Evolutionary conservation across 148 eudicot genomes (phyloP).

Genomic region (Talinum fruticosum): DNA sequence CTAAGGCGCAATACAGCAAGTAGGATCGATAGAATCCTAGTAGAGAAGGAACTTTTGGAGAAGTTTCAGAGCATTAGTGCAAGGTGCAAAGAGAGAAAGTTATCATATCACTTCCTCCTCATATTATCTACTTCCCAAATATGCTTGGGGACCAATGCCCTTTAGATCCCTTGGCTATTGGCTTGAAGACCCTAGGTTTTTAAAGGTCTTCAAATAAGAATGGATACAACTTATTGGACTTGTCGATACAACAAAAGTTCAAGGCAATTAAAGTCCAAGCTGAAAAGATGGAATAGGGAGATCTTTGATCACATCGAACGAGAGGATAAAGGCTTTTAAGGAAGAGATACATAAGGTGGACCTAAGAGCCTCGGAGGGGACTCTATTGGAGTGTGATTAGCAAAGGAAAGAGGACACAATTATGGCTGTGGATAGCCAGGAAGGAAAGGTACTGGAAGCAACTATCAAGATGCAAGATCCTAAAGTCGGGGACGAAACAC

Average conservation of each 20-base stretch:
- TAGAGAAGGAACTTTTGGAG: too few relatives aligned
- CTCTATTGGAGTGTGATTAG: too few relatives aligned
- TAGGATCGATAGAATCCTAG: neutral
- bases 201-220: neutral
- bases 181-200: neutral
- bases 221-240: neutral
- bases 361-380: too few relatives aligned
- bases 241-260: too few relatives aligned
- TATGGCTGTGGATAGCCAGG: neutral
- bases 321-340: too few relatives aligned
- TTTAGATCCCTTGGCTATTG: neutral
- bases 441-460: neutral
- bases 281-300: neutral
- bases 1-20: neutral
- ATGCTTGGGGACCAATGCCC: neutral
- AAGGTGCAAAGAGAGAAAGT: too few relatives aligned
- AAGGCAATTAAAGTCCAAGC: neutral
- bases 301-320: neutral
- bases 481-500: neutral
- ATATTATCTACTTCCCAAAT: neutral
- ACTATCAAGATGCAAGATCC: neutral
- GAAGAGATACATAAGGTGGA: too few relatives aligned
- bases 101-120: neutral
- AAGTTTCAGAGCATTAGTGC: neutral
- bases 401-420: neutral